Evolutionary conservation across 1,139 yeast genomes (phyloP), one percentile per base, ranked within the genome.

Genomic region (Blastobotrys arbuscula): DNA sequence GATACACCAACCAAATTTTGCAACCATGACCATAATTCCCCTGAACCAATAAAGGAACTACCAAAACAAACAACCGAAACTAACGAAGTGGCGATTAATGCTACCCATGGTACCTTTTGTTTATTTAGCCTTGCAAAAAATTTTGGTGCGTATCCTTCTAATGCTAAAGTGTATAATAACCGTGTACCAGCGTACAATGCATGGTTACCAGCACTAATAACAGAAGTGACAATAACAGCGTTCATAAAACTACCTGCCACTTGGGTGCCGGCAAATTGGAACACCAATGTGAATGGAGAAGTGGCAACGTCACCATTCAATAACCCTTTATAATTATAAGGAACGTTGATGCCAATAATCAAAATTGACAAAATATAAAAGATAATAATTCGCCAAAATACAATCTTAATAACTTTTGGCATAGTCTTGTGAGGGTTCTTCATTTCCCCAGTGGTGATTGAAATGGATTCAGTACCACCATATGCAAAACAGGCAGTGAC

Each of bases 391-490:
- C 78, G 73, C 72, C 76, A 76, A 60, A 82, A 81, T 6, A 80
- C 84, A 2, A 79, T 75, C 53, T 72, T 75, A 47, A 81, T 74
- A 26, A 80, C 79, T 53, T 73, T 74, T 23, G 83, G 84, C 57
- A 82, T 78, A 33, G 75, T 73, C 54, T 75, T 70, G 2, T 71
- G 64, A 1, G 88, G 88, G 59, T 79, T 78, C 53, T 71, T 70
- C 34, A 82, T 76, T 64, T 82, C 86, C 28, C 84, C 88, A 8
- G 84, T 82, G 3, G 87, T 79, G 53, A 82, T 71, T 18, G 83
- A 77, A 46, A 82, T 75, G 8, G 79, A 71, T 62, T 82, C 88
- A 2, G 82, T 75, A 42, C 88, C 87, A 55, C 86, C 86, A 58
- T 75, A 80, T 6, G 86, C 82, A 63, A 79, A 81, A 24, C 83